Percentiles rank a stretch among this genome's conserved stretches.
phyloP scores from a whole-genome alignment of 2,329 filamentous ascomycete species.

The Ophiocordyceps robertsii region DNA sequence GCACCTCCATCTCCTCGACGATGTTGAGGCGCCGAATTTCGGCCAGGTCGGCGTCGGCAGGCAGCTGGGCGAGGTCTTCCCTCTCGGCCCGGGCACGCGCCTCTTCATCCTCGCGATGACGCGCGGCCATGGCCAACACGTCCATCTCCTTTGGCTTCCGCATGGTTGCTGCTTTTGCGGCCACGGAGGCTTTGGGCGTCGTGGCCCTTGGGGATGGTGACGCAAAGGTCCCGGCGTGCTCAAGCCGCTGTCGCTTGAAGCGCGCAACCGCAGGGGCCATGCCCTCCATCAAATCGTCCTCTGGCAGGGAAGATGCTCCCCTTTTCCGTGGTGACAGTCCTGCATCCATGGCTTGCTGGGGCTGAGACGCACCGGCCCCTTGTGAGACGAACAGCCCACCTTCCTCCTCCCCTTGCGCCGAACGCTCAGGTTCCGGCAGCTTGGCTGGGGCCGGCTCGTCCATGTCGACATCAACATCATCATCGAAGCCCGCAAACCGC shows the following conservation, averaged over 20 bases:
- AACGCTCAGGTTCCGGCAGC: neutral
- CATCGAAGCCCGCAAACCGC: slow-evolving; percentile 62
- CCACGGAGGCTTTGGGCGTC: slow-evolving; percentile 4
- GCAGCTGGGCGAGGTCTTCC: slow-evolving; percentile 36
- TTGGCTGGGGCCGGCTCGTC: slow-evolving; percentile 11
- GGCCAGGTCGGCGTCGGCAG: slow-evolving; percentile 55
- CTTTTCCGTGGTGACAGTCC: slow-evolving; percentile 29
- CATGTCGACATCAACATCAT: slow-evolving; percentile 28
- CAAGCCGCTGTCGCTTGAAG: slow-evolving; percentile 65
- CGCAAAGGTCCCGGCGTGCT: slow-evolving; percentile 35
- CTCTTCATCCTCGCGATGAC: slow-evolving; percentile 51
- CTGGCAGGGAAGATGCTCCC: slow-evolving; percentile 23
- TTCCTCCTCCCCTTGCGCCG: slow-evolving; percentile 16
- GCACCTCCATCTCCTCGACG: slow-evolving; percentile 63
- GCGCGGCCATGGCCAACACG: slow-evolving; percentile 51
- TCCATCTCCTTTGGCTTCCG: slow-evolving; percentile 50
- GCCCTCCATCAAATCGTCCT: slow-evolving; percentile 51
- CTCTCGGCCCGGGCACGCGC: slow-evolving; percentile 42
- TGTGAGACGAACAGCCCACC: slow-evolving; percentile 46
- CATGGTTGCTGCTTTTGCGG: slow-evolving; percentile 13
- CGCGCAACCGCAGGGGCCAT: slow-evolving; percentile 66
- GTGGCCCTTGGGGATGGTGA: slow-evolving; percentile 14
- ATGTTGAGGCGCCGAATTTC: slow-evolving; percentile 62
- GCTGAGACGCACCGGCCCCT: slow-evolving; percentile 14
- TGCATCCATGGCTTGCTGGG: slow-evolving; percentile 9